phyloP scores from a whole-genome alignment of 1,284 basidiomycete species.

The Papiliotrema nemorosa region DNA sequence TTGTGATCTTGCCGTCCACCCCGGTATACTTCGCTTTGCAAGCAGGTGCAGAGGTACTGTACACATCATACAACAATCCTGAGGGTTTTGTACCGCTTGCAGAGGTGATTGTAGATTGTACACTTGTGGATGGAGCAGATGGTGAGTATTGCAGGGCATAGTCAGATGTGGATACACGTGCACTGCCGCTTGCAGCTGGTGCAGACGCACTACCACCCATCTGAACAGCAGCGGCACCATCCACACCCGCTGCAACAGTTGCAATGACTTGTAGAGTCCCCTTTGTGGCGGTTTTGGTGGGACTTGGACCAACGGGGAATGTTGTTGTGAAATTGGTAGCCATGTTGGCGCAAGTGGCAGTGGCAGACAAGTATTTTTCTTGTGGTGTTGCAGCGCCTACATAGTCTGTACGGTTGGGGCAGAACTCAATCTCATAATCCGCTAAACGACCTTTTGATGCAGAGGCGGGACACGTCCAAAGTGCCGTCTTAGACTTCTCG shows the following conservation, averaged over 20 bases:
- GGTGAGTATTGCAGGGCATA: too few relatives aligned
- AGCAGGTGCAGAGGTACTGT: too few relatives aligned
- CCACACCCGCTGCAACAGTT: slow-evolving; percentile 13
- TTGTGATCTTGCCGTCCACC: too few relatives aligned
- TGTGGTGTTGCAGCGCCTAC: slow-evolving; percentile 18
- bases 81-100: too few relatives aligned
- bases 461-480: slow-evolving; percentile 20
- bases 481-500: slow-evolving; percentile 27
- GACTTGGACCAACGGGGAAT: slow-evolving; percentile 21
- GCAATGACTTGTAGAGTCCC: slow-evolving; percentile 18
- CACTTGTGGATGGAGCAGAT: too few relatives aligned
- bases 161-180: too few relatives aligned
- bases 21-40: too few relatives aligned
- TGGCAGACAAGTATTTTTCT: slow-evolving; percentile 24
- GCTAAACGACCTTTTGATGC: not conserved
- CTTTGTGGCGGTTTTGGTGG: slow-evolving; percentile 9
- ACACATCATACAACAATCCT: too few relatives aligned
- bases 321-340: slow-evolving; percentile 10
- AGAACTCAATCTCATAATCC: slow-evolving; percentile 36
- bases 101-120: too few relatives aligned
- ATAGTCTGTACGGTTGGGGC: slow-evolving; percentile 24
- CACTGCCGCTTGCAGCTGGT: too few relatives aligned
- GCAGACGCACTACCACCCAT: too few relatives aligned
- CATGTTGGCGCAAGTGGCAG: slow-evolving; percentile 25
- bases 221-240: slow-evolving; percentile 14